Conservation (phyloP, 2,329 filamentous ascomycete genomes). For the Simplicillium sp. region DNA sequence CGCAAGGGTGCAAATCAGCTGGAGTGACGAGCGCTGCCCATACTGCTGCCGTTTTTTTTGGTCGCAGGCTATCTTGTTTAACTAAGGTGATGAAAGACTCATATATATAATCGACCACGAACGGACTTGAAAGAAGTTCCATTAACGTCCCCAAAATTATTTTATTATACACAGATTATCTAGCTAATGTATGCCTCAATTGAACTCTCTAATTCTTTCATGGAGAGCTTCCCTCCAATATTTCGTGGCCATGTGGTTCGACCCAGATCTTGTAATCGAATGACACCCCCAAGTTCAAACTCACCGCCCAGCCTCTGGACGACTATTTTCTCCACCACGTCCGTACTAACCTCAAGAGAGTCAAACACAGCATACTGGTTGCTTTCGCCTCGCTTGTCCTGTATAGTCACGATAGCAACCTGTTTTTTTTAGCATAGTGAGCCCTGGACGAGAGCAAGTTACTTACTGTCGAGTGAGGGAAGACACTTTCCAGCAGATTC, state of each 20-base stretch:
- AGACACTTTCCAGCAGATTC: background rate
- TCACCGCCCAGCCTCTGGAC: background rate
- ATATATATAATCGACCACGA: too few species aligned
- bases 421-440: background rate
- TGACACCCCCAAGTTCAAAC: background rate
- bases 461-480: slow-evolving; percentile 1
- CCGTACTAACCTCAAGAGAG: background rate
- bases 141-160: too few species aligned
- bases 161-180: too few species aligned
- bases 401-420: background rate
- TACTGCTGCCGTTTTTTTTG: too few species aligned
- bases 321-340: background rate
- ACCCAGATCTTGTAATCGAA: background rate
- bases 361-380: background rate
- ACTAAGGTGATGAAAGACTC: too few species aligned
- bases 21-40: too few species aligned
- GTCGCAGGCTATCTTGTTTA: too few species aligned
- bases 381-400: background rate
- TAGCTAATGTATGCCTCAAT: too few species aligned
- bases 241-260: background rate
- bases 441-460: background rate
- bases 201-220: background rate
- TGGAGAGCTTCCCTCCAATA: background rate
- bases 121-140: too few species aligned
- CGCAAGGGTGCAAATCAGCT: too few species aligned